Evolutionary conservation across 2,329 filamentous ascomycete genomes (phyloP).

Genomic region (Xylariales sp.): DNA sequence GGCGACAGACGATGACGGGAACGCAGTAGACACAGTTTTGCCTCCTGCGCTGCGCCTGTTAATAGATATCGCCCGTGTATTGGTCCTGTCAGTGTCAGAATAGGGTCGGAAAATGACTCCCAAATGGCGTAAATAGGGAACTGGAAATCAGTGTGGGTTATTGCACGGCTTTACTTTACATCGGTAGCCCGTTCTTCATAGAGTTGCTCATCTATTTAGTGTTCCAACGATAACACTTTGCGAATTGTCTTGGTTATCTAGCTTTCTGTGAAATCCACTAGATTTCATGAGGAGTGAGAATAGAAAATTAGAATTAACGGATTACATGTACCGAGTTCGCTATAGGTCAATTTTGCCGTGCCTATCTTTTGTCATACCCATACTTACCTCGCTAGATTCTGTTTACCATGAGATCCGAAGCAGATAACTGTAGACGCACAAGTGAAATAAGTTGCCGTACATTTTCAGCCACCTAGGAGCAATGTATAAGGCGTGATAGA

Average conservation of each 20-base stretch:
- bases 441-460: not conserved
- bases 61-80: conserved; percentile 35
- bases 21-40: conserved; percentile 7
- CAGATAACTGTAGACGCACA: not conserved
- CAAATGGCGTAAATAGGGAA: conserved; percentile 45
- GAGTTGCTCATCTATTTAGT: conserved; percentile 39
- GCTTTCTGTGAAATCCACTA: conserved; percentile 13
- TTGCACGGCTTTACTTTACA: conserved; percentile 43
- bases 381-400: not conserved
- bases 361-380: not conserved
- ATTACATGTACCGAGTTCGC: not conserved
- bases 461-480: not conserved
- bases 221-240: conserved; percentile 31
- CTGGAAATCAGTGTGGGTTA: conserved; percentile 42
- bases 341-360: not conserved
- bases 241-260: conserved; percentile 18
- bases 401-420: not conserved
- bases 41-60: conserved; percentile 18
- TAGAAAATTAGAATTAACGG: conserved; percentile 5
- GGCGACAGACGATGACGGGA: conserved; percentile 18
- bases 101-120: conserved; percentile 37
- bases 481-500: not conserved
- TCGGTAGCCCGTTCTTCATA: conserved; percentile 47
- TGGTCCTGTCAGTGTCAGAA: conserved; percentile 39
- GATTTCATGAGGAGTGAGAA: conserved; percentile 2